Percentiles rank a stretch among this genome's conserved stretches.
These are phyloP conservation scores for Hamamelis virginiana DNA, from an alignment of 164 flowering plant species.

Conservation along the genomic window DNA sequence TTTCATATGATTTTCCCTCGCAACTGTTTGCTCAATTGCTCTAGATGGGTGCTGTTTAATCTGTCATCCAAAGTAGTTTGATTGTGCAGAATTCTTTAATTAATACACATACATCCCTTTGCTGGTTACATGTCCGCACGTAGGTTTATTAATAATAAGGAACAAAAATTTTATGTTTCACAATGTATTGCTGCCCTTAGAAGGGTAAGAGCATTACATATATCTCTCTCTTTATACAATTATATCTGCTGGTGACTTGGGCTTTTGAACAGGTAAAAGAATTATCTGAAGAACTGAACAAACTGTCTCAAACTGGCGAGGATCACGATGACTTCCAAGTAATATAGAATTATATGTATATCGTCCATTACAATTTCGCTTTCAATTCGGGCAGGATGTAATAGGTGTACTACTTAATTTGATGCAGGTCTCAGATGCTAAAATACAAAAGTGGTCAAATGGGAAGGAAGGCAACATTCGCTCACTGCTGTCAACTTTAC, in stretches of 20 bases:
- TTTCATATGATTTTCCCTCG: not conserved
- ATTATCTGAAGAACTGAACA: conserved; percentile 35
- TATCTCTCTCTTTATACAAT: not conserved
- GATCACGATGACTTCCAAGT: conserved; percentile 53
- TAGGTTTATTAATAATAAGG: not conserved
- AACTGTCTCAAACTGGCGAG: conserved; percentile 22
- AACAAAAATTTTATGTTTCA: not conserved
- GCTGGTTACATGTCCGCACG: not conserved
- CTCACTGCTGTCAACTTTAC: conserved; percentile 81
- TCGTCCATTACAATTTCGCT: not conserved
- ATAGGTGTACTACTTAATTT: not conserved
- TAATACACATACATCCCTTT: not conserved
- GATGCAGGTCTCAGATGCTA: conserved; percentile 65
- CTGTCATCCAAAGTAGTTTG: not conserved
- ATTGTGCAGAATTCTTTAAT: not conserved
- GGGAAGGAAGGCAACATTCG: conserved; percentile 92
- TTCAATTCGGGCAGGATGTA: not conserved
- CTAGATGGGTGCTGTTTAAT: not conserved
- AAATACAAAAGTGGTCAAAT: conserved; percentile 65
- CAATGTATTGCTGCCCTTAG: not conserved
- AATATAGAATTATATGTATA: conserved; percentile 9
- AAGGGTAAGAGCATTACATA: not conserved
- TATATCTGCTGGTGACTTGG: conserved; percentile 1
- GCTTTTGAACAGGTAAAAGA: conserved; percentile 48
- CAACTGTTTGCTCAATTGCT: not conserved